Conservation (phyloP, 345 rosid genomes). For the Excoecaria agallocha region DNA sequence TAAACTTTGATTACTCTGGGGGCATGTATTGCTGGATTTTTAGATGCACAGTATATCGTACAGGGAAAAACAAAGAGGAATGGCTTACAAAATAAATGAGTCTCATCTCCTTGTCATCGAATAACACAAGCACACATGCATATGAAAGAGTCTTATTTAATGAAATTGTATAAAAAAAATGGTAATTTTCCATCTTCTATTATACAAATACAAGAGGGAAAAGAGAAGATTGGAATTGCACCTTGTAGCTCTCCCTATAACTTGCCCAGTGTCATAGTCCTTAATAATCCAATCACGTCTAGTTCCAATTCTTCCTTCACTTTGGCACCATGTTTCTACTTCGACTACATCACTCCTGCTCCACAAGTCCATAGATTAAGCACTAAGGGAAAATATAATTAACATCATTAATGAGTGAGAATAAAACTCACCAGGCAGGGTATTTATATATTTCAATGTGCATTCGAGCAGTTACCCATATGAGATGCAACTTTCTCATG, state of each 20-base stretch:
- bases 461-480: slow-evolving; percentile 99
- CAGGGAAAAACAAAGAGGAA: neutral
- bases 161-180: neutral
- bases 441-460: slow-evolving; percentile 90
- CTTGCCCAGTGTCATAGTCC: slow-evolving; percentile 64
- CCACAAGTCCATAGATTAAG: slow-evolving; percentile 10
- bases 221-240: slow-evolving; percentile 14
- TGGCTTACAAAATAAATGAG: neutral
- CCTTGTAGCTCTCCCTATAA: slow-evolving; percentile 97
- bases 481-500: slow-evolving; percentile 93
- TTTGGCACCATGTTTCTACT: slow-evolving; percentile 95
- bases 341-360: slow-evolving; percentile 92
- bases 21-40: neutral
- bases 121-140: neutral
- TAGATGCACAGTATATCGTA: neutral
- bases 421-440: slow-evolving; percentile 74
- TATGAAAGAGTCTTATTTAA: neutral
- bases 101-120: neutral
- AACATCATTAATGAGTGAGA: neutral
- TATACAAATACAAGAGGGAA: neutral
- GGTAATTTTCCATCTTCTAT: neutral
- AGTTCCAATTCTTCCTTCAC: slow-evolving; percentile 93
- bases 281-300: slow-evolving; percentile 87
- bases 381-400: neutral
- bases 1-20: neutral